Evolutionary conservation across 352 stramenopile species (phyloP).

Genomic region (Phytopythium helicoides): DNA sequence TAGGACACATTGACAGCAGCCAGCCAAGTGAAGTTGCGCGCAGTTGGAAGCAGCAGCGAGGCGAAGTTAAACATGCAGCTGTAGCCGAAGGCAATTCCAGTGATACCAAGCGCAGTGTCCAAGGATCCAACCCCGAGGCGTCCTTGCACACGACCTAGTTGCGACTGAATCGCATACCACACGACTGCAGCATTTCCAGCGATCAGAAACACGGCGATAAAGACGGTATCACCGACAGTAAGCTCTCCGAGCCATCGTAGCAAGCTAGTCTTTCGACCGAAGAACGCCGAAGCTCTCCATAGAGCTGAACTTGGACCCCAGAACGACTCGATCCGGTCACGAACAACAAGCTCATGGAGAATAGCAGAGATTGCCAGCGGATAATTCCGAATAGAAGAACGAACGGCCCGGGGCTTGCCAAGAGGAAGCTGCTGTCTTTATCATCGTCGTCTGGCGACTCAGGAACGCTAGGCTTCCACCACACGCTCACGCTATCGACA

Average conservation of each 20-base stretch:
- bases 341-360: neutral
- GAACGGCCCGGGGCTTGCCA: constrained; percentile 17
- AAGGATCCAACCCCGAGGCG: constrained; percentile 7
- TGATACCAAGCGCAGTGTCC: constrained; percentile 15
- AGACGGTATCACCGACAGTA: neutral
- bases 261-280: neutral
- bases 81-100: constrained; percentile 22
- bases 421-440: constrained; percentile 46
- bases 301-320: constrained; percentile 1
- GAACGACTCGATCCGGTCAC: neutral
- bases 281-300: neutral
- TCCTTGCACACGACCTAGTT: constrained; percentile 3
- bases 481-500: constrained; percentile 20
- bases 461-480: constrained; percentile 21
- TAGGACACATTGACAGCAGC: constrained; percentile 42
- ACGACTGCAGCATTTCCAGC: constrained; percentile 20
- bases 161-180: constrained; percentile 9
- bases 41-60: constrained; percentile 36
- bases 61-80: constrained; percentile 39
- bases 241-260: neutral
- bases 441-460: constrained; percentile 12
- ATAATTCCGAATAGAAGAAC: constrained; percentile 3
- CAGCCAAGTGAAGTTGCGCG: constrained; percentile 37
- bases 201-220: neutral
- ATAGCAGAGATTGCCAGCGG: neutral